A percentile compares a stretch with the other conserved stretches of the same genome.
Conservation (phyloP, 2,329 filamentous ascomycete genomes). For the Calonectria hongkongensis region DNA sequence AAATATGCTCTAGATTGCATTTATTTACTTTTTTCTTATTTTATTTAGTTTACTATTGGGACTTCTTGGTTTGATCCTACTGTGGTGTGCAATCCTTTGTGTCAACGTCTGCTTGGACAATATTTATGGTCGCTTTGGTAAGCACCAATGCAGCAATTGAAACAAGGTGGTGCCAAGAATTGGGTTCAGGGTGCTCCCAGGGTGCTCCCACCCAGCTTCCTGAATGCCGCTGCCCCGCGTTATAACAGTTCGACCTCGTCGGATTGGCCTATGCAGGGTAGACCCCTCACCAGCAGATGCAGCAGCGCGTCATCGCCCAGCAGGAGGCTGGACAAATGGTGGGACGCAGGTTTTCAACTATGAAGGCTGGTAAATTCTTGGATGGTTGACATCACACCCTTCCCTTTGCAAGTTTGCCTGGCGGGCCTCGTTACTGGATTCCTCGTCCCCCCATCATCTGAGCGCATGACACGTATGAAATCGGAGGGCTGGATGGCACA, state of each 20-base stretch:
- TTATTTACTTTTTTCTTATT: too few species aligned
- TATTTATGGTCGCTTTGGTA: background rate
- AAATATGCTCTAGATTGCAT: too few species aligned
- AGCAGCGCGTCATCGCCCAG: constrained; percentile 12
- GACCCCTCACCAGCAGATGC: constrained; percentile 23
- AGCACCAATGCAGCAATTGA: background rate
- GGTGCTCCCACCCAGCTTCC: constrained; percentile 11
- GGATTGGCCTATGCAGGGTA: constrained; percentile 13
- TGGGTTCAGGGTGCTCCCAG: constrained; percentile 7
- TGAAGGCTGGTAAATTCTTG: background rate
- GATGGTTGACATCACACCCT: constrained; percentile 11
- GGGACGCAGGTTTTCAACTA: background rate
- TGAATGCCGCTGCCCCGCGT: constrained; percentile 18
- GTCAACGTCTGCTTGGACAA: too few species aligned
- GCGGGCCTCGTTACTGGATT: constrained; percentile 4
- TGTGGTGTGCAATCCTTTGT: too few species aligned
- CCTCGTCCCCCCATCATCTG: background rate
- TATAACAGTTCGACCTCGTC: background rate
- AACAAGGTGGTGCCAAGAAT: background rate
- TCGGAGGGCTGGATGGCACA: constrained; percentile 3
- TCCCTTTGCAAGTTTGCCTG: background rate
- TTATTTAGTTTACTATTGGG: too few species aligned
- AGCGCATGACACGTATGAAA: constrained; percentile 12
- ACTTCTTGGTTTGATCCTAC: background rate
- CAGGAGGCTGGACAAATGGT: constrained; percentile 13